Evolutionary conservation across 2,329 filamentous ascomycete genomes (phyloP).

Genomic region (Pseudofabraea citricarpa): DNA sequence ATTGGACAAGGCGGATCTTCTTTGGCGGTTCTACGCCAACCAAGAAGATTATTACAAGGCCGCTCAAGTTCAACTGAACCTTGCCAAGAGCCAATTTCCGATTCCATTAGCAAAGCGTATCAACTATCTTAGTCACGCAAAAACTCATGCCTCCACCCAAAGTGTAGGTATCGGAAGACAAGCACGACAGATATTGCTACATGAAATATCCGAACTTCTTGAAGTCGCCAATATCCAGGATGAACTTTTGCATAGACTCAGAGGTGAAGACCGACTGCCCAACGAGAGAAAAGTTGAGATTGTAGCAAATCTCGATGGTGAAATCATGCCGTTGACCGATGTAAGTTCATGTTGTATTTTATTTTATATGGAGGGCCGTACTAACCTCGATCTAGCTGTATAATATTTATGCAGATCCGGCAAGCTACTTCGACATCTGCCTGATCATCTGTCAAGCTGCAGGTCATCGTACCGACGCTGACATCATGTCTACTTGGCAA

Average conservation of each 20-base stretch:
- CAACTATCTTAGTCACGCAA: conserved; percentile 82
- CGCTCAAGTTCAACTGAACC: conserved; percentile 75
- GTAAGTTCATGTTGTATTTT: conserved; percentile 56
- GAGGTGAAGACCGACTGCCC: conserved; percentile 65
- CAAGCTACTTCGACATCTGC: conserved; percentile 89
- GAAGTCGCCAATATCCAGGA: conserved; percentile 95
- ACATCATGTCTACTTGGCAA: conserved; percentile 81
- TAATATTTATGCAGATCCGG: conserved; percentile 85
- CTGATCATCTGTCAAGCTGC: conserved; percentile 88
- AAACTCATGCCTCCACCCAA: conserved; percentile 84
- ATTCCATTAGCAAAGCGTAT: conserved; percentile 83
- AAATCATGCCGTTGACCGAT: conserved; percentile 69
- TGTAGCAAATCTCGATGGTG: conserved; percentile 66
- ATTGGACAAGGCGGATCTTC: conserved; percentile 76
- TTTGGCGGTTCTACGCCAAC: conserved; percentile 90
- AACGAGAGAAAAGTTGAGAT: conserved; percentile 60
- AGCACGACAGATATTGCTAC: conserved; percentile 77
- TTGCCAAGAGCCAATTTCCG: conserved; percentile 77
- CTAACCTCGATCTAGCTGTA: conserved; percentile 63
- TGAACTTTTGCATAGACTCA: conserved; percentile 76
- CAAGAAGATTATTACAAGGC: conserved; percentile 80
- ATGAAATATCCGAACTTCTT: conserved; percentile 79
- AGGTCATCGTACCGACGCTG: conserved; percentile 82
- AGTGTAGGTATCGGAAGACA: conserved; percentile 73
- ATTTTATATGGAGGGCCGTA: no score